Evolutionary conservation across 192 early-diverging fungal species (phyloP).

Genomic region (Coemansia pectinata): DNA sequence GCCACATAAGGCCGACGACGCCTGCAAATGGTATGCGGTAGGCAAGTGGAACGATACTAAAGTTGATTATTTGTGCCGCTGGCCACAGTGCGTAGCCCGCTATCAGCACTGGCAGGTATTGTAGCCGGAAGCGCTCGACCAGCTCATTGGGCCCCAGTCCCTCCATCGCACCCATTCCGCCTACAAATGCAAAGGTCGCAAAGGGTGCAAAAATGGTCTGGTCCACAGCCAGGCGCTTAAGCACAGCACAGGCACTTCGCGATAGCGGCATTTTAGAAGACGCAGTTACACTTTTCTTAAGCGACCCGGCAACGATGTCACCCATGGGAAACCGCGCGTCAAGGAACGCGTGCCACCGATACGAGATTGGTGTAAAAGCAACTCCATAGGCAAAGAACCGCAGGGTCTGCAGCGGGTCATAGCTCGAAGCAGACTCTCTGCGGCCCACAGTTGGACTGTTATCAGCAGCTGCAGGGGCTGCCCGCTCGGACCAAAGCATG

Average conservation of each 20-base stretch:
- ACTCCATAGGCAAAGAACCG: conserved; percentile 40
- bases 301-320: not conserved
- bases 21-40: conserved; percentile 70
- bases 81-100: conserved; percentile 62
- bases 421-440: not conserved
- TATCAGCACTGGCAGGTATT: conserved; percentile 17
- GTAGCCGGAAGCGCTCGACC: conserved; percentile 16
- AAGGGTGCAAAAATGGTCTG: conserved; percentile 38
- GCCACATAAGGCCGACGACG: conserved; percentile 69
- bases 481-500: conserved; percentile 1
- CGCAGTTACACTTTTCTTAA: not conserved
- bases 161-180: conserved; percentile 36
- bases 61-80: conserved; percentile 69
- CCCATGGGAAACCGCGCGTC: conserved; percentile 25
- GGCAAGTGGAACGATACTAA: conserved; percentile 65
- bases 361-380: conserved; percentile 24
- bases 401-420: conserved; percentile 20
- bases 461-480: not conserved
- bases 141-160: conserved; percentile 20
- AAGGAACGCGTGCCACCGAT: conserved; percentile 44
- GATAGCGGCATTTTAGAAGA: not conserved
- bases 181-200: conserved; percentile 30
- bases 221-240: conserved; percentile 39
- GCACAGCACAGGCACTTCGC: not conserved
- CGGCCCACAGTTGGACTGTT: not conserved